Evolutionary conservation across 2,329 filamentous ascomycete species (phyloP).

Genomic region (Pyricularia sp.): DNA sequence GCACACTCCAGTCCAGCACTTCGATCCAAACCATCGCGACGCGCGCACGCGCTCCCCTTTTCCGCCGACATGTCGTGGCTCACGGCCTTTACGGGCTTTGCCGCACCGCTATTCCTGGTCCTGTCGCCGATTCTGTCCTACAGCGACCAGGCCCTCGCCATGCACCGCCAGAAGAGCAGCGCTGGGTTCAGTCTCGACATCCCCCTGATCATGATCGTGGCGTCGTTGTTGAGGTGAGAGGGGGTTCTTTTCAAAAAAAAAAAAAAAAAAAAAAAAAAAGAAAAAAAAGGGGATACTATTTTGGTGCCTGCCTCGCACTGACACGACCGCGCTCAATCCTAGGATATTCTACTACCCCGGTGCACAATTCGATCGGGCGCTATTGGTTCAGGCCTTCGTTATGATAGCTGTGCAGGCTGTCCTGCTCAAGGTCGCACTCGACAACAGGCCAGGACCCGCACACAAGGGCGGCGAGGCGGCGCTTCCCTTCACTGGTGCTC

Average conservation of each 20-base stretch:
- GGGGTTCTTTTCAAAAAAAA: background rate
- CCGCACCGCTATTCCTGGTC: conserved; percentile 55
- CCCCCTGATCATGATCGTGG: conserved; percentile 62
- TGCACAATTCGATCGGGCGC: conserved; percentile 51
- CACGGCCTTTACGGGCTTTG: conserved; percentile 40
- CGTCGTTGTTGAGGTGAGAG: conserved; percentile 52
- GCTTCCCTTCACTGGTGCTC: conserved; percentile 50
- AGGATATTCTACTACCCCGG: conserved; percentile 65
- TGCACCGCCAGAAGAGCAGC: conserved; percentile 50
- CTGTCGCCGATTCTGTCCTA: conserved; percentile 56
- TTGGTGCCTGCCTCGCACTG: background rate
- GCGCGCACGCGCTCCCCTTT: background rate
- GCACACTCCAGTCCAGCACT: background rate
- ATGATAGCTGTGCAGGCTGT: conserved; percentile 56
- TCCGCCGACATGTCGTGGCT: conserved; percentile 29
- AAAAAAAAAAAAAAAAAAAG: too few relatives aligned
- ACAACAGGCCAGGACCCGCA: conserved; percentile 52
- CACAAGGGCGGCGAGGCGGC: conserved; percentile 51
- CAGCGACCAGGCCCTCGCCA: conserved; percentile 55
- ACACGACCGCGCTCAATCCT: background rate
- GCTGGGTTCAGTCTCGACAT: conserved; percentile 64
- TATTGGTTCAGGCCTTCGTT: conserved; percentile 55
- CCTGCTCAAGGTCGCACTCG: conserved; percentile 59
- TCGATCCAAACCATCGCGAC: background rate
- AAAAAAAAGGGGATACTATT: background rate